Percentiles rank a stretch among this genome's conserved stretches.
Conservation (phyloP, 2,329 filamentous ascomycete species). For the Curvularia sp. region DNA sequence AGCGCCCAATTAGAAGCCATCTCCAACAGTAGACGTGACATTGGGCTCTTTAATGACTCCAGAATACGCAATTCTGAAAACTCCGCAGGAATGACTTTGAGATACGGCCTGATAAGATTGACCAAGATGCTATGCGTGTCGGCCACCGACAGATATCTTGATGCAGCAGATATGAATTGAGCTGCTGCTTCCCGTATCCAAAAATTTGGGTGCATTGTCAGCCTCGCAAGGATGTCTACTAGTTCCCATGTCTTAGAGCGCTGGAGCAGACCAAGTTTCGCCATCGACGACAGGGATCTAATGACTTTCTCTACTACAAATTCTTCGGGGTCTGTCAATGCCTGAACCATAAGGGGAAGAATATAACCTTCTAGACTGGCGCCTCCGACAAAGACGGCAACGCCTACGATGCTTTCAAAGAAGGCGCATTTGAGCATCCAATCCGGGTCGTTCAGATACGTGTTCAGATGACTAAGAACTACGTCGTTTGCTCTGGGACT, state of each 20-base stretch:
- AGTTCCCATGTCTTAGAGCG: conserved; percentile 86
- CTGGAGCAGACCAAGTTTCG: conserved; percentile 85
- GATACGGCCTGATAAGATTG: conserved; percentile 80
- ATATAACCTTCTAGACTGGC: conserved; percentile 94
- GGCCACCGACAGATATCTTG: conserved; percentile 76
- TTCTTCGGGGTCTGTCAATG: conserved; percentile 89
- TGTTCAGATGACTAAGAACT: conserved; percentile 94
- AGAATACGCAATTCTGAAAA: conserved; percentile 78
- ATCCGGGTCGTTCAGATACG: conserved; percentile 93
- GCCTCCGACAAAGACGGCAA: conserved; percentile 88
- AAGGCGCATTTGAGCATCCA: conserved; percentile 98
- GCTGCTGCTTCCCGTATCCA: conserved; percentile 94
- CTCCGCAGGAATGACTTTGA: conserved; percentile 74
- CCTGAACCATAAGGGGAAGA: conserved; percentile 92
- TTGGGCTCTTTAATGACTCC: conserved; percentile 81
- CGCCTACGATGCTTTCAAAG: conserved; percentile 92
- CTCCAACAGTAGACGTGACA: conserved; percentile 82
- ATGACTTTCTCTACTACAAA: conserved; percentile 92
- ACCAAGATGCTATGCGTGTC: conserved; percentile 84
- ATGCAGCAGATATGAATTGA: conserved; percentile 80
- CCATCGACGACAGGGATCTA: conserved; percentile 86
- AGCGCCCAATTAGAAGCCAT: conserved; percentile 85
- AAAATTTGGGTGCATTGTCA: conserved; percentile 90
- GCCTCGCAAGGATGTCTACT: conserved; percentile 80
- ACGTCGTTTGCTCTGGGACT: conserved; percentile 93